Base-by-base conservation (phyloP, 2,329 filamentous ascomycete species). In the Pezicula carpinea region DNA sequence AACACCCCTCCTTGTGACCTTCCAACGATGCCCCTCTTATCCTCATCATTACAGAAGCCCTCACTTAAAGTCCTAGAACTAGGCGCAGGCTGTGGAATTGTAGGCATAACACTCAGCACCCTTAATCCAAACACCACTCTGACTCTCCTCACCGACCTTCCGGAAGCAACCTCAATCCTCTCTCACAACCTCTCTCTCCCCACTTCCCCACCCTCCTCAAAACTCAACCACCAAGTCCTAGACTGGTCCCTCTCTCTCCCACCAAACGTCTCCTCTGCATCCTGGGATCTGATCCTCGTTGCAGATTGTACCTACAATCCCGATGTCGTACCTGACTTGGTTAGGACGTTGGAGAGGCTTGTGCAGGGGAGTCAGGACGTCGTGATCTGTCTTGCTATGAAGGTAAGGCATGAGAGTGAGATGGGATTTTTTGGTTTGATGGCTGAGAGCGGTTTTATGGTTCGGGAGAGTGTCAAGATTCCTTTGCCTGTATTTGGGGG, bases 221-320 rank as follows among this genome's bases (percentile, higher is more conserved):
- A 48, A 69, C 82, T 48, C 7, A 73, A 76, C 19, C 60, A 61
- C 54, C 62, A 70, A 43, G 67, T 76, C 3, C 71, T 88, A 4
- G 79, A 87, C 60, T 89, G 85, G 84, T 74, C 80, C n/a, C 62
- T 71, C 13, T 62, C 71, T 3, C 63, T 82, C 6, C 54, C 59
- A 7, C 1, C 43, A 1, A 31, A 39, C n/a, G 39, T 72, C 10
- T 58, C 56, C 18, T 53, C 57, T 19, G 58, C 58, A 32, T 57
- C 57, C 10, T 72, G 79, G 56, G 77, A 85, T 60, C 58, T 88
- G 29, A 71, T 87, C 18, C 61, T 87, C 4, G 76, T 86, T 1
- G 81, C 82, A 2, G 85, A 89, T 61, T 88, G 85, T 64, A 88
- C 83, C 2, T 89, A 89, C 66, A 88, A 88, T 61, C 70, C 76